phyloP scores from a whole-genome alignment of 805 yeast genomes.

The Kazachstania bromeliacearum region DNA sequence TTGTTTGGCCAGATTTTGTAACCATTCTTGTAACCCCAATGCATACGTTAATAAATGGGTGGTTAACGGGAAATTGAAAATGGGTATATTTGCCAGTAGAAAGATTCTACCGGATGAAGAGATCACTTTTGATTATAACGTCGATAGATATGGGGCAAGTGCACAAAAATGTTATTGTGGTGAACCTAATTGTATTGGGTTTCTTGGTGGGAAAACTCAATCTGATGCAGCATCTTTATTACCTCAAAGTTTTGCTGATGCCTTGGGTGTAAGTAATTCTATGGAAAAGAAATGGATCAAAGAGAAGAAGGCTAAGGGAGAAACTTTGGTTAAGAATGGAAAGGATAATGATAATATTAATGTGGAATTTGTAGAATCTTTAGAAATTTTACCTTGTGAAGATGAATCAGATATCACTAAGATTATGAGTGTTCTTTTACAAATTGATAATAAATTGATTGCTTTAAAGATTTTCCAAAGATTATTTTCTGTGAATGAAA shows the following conservation, averaged over 20 bases:
- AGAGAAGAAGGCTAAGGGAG: constrained; percentile 41
- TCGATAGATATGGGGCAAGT: constrained; percentile 90
- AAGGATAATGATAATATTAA: constrained; percentile 43
- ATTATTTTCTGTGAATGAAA: constrained; percentile 35
- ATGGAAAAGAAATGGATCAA: constrained; percentile 68
- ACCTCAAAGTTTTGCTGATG: constrained; percentile 78
- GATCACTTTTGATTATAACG: constrained; percentile 74
- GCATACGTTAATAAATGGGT: constrained; percentile 97
- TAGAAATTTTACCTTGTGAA: constrained; percentile 44
- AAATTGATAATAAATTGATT: constrained; percentile 59
- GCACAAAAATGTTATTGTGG: constrained; percentile 95
- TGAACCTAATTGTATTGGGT: constrained; percentile 82
- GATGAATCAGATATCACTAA: constrained; percentile 54
- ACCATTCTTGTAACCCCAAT: constrained; percentile 93
- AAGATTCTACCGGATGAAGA: constrained; percentile 72
- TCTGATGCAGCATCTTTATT: constrained; percentile 79
- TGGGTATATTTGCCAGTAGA: constrained; percentile 91
- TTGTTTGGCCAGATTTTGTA: constrained; percentile 80
- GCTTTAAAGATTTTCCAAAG: constrained; percentile 61
- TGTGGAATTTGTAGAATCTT: constrained; percentile 51
- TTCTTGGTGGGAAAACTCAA: constrained; percentile 94
- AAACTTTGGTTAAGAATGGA: constrained; percentile 38
- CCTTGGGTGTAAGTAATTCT: constrained; percentile 62
- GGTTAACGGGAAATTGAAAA: constrained; percentile 76
- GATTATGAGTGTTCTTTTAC: constrained; percentile 74